phyloP scores from a whole-genome alignment of 352 stramenopile species.

The Stramenopiles sp. region DNA sequence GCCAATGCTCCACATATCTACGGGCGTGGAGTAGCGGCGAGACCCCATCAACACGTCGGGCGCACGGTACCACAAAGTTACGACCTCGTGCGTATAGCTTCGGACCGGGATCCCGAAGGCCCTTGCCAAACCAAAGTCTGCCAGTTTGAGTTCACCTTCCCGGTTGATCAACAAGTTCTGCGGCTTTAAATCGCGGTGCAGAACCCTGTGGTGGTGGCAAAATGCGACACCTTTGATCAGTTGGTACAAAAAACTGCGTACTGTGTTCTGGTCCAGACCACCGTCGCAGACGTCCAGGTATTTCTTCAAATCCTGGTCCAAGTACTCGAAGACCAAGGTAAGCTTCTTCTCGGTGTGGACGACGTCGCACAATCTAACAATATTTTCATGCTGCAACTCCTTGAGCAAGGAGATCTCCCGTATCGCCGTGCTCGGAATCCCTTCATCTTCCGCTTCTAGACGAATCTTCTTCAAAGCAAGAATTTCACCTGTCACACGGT shows the following conservation, averaged over 20 bases:
- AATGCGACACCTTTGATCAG: conserved; percentile 93
- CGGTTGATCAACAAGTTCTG: conserved; percentile 95
- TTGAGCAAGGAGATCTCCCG: conserved; percentile 96
- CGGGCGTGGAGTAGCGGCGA: conserved; percentile 87
- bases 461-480: conserved; percentile 99
- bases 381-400: conserved; percentile 89
- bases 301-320: conserved; percentile 99
- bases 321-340: conserved; percentile 98
- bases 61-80: conserved; percentile 97
- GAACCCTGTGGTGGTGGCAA: conserved; percentile 89
- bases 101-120: conserved; percentile 97
- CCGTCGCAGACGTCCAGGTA: conserved; percentile 97
- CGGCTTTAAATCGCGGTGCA: conserved; percentile 89
- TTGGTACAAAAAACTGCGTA: conserved; percentile 87
- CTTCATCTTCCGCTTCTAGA: conserved; percentile 90
- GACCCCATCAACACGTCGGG: conserved; percentile 94
- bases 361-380: conserved; percentile 97
- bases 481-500: conserved; percentile 76
- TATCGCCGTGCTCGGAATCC: conserved; percentile 92
- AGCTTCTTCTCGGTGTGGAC: conserved; percentile 97
- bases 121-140: conserved; percentile 97
- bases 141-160: conserved; percentile 94
- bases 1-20: conserved; percentile 97
- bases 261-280: conserved; percentile 49
- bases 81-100: conserved; percentile 96